Evolutionary conservation across 2,329 filamentous ascomycete species (phyloP).

Genomic region (Diaporthe helianthi): DNA sequence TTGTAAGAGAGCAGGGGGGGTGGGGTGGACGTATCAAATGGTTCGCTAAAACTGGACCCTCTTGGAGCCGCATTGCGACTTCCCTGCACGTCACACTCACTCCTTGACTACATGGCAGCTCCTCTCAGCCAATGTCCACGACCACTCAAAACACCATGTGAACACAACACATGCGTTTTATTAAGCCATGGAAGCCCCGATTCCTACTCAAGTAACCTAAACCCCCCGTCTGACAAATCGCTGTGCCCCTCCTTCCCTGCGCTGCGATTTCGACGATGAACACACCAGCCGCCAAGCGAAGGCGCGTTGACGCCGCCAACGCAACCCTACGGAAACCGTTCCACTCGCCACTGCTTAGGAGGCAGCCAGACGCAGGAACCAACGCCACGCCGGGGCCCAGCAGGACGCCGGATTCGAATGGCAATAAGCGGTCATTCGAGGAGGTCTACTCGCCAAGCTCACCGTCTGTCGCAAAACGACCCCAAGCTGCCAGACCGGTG

Average conservation of each 20-base stretch:
- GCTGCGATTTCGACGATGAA: conserved; percentile 35
- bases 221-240: conserved; percentile 47
- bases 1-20: background rate
- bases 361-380: conserved; percentile 6
- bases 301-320: conserved; percentile 64
- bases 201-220: conserved; percentile 24
- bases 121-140: background rate
- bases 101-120: background rate
- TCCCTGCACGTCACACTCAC: conserved; percentile 22
- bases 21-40: conserved; percentile 17
- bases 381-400: background rate
- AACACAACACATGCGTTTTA: background rate
- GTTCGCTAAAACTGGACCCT: conserved; percentile 25
- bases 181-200: conserved; percentile 1
- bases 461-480: background rate
- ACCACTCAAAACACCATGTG: background rate
- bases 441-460: conserved; percentile 25
- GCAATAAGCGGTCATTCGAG: background rate
- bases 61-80: conserved; percentile 4
- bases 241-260: background rate
- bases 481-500: background rate
- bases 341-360: conserved; percentile 62
- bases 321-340: conserved; percentile 73
- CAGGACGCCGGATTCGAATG: background rate
- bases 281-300: conserved; percentile 63